A percentile compares a stretch with the other conserved stretches of the same genome.
Evolutionary conservation across 352 stramenopile genomes (phyloP).

Genomic region (Phytophthora macrochlamydospora): DNA sequence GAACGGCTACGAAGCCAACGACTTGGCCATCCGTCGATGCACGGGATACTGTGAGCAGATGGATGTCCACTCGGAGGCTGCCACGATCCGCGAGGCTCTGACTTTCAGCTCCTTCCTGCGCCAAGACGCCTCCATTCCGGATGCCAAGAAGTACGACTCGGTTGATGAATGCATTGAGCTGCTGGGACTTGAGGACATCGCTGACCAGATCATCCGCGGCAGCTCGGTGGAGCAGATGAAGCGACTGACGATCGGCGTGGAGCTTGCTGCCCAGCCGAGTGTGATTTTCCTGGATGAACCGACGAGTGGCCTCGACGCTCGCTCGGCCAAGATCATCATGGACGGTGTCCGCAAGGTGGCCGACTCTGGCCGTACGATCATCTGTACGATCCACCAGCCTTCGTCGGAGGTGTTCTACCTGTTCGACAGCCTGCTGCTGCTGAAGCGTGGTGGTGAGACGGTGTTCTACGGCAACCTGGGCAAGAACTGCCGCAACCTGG

Average conservation of each 20-base stretch:
- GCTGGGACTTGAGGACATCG: constrained; percentile 6
- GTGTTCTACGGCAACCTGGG: constrained; percentile 43
- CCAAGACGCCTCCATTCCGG: constrained; percentile 1
- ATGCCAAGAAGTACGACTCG: constrained; percentile 3
- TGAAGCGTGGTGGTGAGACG: constrained; percentile 41
- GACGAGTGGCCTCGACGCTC: constrained; percentile 1
- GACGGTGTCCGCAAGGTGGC: constrained; percentile 13
- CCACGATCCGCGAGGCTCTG: constrained; percentile 1
- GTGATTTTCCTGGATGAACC: constrained; percentile 6
- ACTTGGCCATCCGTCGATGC: constrained; percentile 29
- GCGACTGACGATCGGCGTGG: not conserved
- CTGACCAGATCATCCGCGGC: constrained; percentile 6
- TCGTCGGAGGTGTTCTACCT: constrained; percentile 76
- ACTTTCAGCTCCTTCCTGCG: constrained; percentile 6
- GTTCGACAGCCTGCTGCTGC: constrained; percentile 76
- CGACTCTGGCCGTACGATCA: constrained; percentile 25
- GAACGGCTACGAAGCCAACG: constrained; percentile 31
- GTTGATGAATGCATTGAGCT: constrained; percentile 7
- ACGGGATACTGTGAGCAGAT: constrained; percentile 69
- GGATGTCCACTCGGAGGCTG: constrained; percentile 69
- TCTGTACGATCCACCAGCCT: constrained; percentile 91
- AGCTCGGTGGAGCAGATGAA: constrained; percentile 10
- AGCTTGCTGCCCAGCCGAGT: constrained; percentile 5
- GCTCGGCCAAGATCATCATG: constrained; percentile 5
- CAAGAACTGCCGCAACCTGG: constrained; percentile 22